These are phyloP conservation scores for Syncephalis plumigaleata DNA, from an alignment of 371 early-diverging fungal species.

Conservation along the genomic window DNA sequence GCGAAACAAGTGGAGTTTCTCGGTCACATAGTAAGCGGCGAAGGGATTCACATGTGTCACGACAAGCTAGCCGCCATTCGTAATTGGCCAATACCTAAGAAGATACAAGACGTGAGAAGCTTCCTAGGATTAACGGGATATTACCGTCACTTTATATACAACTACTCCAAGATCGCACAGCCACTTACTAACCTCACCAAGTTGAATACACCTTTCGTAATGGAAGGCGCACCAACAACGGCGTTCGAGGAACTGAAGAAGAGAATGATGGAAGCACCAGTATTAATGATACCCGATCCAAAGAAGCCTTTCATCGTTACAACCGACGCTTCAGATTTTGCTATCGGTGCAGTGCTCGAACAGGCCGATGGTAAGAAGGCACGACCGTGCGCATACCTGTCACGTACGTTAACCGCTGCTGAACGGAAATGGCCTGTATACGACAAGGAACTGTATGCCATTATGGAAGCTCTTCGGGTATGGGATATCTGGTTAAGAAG, in stretches of 20 bases:
- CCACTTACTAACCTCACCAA: slow-evolving; percentile 20
- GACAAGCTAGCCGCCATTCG: slow-evolving; percentile 6
- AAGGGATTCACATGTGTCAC: slow-evolving; percentile 4
- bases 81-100: slow-evolving; percentile 7
- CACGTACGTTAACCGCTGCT: slow-evolving; percentile 6
- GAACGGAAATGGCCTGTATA: slow-evolving; percentile 11
- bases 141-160: slow-evolving; percentile 15
- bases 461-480: slow-evolving; percentile 5
- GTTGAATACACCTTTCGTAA: slow-evolving; percentile 7
- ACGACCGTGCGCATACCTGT: slow-evolving; percentile 1
- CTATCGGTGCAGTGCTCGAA: slow-evolving; percentile 12
- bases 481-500: slow-evolving; percentile 10
- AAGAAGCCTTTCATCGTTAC: slow-evolving; percentile 8
- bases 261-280: slow-evolving; percentile 5
- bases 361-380: slow-evolving; percentile 6
- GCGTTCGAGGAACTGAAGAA: slow-evolving; percentile 12
- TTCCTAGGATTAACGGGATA: slow-evolving; percentile 16
- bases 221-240: slow-evolving; percentile 8
- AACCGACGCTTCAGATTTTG: slow-evolving; percentile 14
- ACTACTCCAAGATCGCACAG: slow-evolving; percentile 14
- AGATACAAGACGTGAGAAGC: slow-evolving; percentile 13
- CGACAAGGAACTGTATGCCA: slow-evolving; percentile 15
- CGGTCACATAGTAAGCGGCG: background rate
- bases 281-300: slow-evolving; percentile 11
- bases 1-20: background rate